Percentiles rank a stretch among this genome's conserved stretches.
Evolutionary conservation across 2,329 filamentous ascomycete species (phyloP).

Genomic region (Colletotrichum limetticola): DNA sequence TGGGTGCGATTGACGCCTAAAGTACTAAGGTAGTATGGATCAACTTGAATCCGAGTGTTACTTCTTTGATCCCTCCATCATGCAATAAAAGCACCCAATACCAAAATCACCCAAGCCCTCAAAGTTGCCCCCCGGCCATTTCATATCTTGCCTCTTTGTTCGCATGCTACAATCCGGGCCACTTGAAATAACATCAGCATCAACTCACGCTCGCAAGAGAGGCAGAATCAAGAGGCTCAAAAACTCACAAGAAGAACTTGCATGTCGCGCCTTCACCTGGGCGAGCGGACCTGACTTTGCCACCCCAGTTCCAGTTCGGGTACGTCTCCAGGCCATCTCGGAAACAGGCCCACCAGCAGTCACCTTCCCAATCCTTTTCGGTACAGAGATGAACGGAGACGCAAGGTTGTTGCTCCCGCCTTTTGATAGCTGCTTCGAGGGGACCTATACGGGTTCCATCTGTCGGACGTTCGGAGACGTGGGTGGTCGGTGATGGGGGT

Average conservation of each 20-base stretch:
- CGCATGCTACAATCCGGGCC: neutral
- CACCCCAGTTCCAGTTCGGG: neutral
- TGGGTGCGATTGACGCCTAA: neutral
- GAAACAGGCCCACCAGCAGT: constrained; percentile 2
- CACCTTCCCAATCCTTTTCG: neutral
- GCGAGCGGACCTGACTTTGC: neutral
- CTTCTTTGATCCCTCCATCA: neutral
- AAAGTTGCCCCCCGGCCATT: neutral
- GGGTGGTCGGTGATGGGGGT: neutral
- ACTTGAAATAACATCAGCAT: neutral
- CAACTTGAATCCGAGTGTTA: neutral
- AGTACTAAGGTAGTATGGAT: neutral
- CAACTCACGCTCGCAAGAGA: neutral
- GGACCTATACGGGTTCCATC: too few species aligned
- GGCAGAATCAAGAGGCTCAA: neutral
- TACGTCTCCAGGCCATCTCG: neutral
- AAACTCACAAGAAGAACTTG: constrained; percentile 6
- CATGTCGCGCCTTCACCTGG: neutral
- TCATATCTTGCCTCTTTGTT: neutral
- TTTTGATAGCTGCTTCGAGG: neutral
- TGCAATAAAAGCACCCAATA: neutral
- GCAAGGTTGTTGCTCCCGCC: neutral
- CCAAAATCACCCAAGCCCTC: neutral
- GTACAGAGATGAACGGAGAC: neutral
- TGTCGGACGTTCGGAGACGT: neutral